Base-by-base conservation (phyloP, 768 basidiomycete species). In the Tricholoma flavovirens region DNA sequence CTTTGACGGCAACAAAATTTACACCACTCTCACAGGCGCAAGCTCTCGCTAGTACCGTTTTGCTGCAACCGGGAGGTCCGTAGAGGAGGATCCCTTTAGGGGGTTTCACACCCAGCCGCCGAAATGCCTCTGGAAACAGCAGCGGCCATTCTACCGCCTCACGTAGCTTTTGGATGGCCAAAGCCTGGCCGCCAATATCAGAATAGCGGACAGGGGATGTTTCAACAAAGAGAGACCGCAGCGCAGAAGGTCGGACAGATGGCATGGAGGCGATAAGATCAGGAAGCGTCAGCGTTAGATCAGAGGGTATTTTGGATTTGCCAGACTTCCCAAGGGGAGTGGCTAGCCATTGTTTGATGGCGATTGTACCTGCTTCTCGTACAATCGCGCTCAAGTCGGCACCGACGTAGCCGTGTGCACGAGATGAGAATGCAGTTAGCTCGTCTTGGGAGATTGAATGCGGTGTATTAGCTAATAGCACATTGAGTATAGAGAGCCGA, bases 111-210 rank as follows among this genome's bases (percentile, higher is more conserved):
- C 96, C 96, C 1, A 99, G 76, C 21, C 95, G 79, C 63, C 80
- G 80, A 68, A 99, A 98, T 12, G 89, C 83, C 49, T 91, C 88
- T 0, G 88, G 86, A 71, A 97, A 90, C 32, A 84, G 74, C 24
- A 98, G 70, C 0, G 96, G 97, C 97, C 96, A 98, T 67, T 98
- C 97, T 19, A 99, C 87, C 30, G 87, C 86, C 71, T 99, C 93
- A 49, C 84, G 81, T 38, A 99, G 76, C 64, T 90, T 93, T 66
- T 90, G 85, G 60, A 97, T 93, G 55, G 91, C 84, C 50, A 70
- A 60, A 5, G 77, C 77, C 65, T 96, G 94, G 0, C 97, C 96
- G 7, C 96, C 96, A 52, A 99, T 88, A 65, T 97, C 94, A 12
- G 83, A 72, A 72, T 93, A 99, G 29, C 77, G 80, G 14, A 98